These are phyloP conservation scores for Eucalyptus polybractea DNA, from an alignment of 345 rosid genomes.

Conservation along the genomic window DNA sequence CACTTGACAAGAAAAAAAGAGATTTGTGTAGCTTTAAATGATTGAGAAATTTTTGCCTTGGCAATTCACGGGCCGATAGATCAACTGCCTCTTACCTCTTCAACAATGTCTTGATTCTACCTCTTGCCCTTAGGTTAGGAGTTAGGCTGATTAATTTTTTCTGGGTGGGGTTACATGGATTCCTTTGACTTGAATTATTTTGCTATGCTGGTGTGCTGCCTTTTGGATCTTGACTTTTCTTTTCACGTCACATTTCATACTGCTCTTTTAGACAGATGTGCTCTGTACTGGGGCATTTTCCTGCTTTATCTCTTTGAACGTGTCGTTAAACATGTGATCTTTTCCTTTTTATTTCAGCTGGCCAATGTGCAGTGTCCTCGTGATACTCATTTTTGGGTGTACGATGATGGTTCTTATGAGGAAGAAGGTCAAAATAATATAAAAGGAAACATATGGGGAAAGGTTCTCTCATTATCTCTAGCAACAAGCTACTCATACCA, in stretches of 20 bases:
- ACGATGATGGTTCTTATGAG: slow-evolving; percentile 88
- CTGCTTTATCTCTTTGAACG: background rate
- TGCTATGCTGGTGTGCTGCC: background rate
- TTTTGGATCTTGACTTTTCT: background rate
- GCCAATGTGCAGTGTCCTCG: slow-evolving; percentile 79
- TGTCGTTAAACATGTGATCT: background rate
- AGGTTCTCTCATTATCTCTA: slow-evolving; percentile 35
- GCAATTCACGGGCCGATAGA: background rate
- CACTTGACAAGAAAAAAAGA: background rate
- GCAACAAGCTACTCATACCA: background rate
- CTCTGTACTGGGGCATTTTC: background rate
- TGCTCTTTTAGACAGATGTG: background rate
- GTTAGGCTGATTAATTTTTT: background rate
- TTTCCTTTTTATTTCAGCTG: slow-evolving; percentile 33
- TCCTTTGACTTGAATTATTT: background rate
- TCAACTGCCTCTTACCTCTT: background rate
- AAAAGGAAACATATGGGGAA: slow-evolving; percentile 86
- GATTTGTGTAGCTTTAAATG: background rate
- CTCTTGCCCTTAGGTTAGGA: background rate
- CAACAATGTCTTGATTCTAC: background rate
- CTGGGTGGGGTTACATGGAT: background rate
- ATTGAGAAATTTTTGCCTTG: background rate
- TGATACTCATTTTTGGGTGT: slow-evolving; percentile 88
- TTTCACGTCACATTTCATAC: background rate
- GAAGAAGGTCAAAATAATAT: slow-evolving; percentile 96